Base-by-base conservation (phyloP, 73 alveolate species). In the Paramecium sexaurelia region DNA sequence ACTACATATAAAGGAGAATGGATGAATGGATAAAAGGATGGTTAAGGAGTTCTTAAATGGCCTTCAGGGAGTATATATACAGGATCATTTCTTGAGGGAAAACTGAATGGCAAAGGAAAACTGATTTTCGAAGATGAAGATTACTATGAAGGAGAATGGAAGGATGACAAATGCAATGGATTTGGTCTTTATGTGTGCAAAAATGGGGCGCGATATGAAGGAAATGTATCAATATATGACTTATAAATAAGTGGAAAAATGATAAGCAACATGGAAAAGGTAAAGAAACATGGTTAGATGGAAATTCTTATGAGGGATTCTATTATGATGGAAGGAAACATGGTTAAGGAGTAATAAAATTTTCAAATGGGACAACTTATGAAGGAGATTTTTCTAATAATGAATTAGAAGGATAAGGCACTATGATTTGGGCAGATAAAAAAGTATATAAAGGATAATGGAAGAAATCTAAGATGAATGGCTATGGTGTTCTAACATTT, bases 281-380 rank as follows among this genome's bases (percentile, higher is more conserved):
- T 8, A 29, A 20, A 17, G 95, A 91, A 40, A 29, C 7, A 10
- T 91, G 95, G 91, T 85, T 57, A 87, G 92, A 91, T 35, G 92
- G 96, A 11, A 89, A 94, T 75, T 85, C 68, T 55, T 92, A 93
- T 45, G 95, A 92, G 32, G 98, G 95, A 17, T 39, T 29, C 51
- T 95, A 92, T 78, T 26, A 29, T 61, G 91, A 94, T 43, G 98
- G 98, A 3, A 94, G 73, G 75, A 95, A 94, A 87, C 92, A 95
- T 55, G 98, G 98, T 20, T 94, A 61, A 55, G 98, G 97, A 1
- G 87, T 92, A 56, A 73, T 92, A 87, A 36, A 26, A 56, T 83
- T 92, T 55, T 68, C 92, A 40, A 96, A 95, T 85, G 97, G 97
- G 26, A 90, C 95, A 32, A 41, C 27, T 15, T 88, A 68, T 69